Evolutionary conservation across 495 filamentous ascomycete species (phyloP).

Genomic region (Tuber umbilicatum): DNA sequence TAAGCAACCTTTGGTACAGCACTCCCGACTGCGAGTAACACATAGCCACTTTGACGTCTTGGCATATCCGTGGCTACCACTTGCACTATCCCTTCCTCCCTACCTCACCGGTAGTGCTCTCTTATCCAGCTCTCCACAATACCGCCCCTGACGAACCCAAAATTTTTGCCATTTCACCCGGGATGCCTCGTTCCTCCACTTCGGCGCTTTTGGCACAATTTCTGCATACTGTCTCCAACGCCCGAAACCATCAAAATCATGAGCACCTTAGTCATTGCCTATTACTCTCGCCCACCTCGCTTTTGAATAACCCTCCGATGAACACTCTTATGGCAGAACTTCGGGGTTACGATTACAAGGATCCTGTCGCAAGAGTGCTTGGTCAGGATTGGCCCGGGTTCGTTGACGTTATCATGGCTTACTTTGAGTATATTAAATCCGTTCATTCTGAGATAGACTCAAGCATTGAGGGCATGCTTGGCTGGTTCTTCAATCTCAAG

Average conservation of each 20-base stretch:
- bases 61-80: background rate
- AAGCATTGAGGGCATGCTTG: conserved; percentile 12
- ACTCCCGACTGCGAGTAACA: too few species aligned
- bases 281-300: conserved; percentile 20
- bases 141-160: background rate
- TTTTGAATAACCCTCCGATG: conserved; percentile 32
- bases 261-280: conserved; percentile 25
- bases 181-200: conserved; percentile 11
- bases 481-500: conserved; percentile 22
- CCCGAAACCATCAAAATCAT: conserved; percentile 19
- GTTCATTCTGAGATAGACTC: conserved; percentile 21
- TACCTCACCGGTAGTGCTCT: background rate
- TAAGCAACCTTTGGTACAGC: too few species aligned
- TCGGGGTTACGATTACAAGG: conserved; percentile 15
- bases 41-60: background rate
- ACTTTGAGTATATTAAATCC: conserved; percentile 25
- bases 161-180: conserved; percentile 7
- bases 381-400: conserved; percentile 36
- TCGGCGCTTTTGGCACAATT: conserved; percentile 17
- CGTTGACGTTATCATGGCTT: conserved; percentile 34
- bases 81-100: background rate
- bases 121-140: background rate
- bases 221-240: conserved; percentile 23
- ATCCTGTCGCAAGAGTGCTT: conserved; percentile 12
- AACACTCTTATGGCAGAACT: conserved; percentile 23